These are phyloP conservation scores for Trichophyton schoenleinii DNA, from an alignment of 2,329 filamentous ascomycete genomes.

Conservation along the genomic window DNA sequence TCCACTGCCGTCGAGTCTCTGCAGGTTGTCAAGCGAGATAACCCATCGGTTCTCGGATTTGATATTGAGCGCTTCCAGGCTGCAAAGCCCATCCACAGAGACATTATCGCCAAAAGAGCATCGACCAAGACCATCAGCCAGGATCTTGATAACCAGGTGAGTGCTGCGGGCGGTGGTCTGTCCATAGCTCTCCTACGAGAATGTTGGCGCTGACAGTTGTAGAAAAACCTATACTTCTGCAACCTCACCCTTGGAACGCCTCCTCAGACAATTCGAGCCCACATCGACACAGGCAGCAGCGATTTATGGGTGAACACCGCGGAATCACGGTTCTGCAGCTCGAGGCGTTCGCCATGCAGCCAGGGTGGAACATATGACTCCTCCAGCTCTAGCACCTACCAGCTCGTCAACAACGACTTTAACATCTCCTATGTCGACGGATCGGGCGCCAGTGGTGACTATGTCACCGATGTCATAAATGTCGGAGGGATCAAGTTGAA, in stretches of 20 bases:
- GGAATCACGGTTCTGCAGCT: conserved; percentile 47
- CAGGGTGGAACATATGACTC: conserved; percentile 55
- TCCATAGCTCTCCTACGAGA: background rate
- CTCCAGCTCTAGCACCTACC: conserved; percentile 62
- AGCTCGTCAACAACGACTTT: conserved; percentile 61
- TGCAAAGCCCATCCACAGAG: conserved; percentile 34
- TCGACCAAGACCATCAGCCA: conserved; percentile 34
- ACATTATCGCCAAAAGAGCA: conserved; percentile 31
- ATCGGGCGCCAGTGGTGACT: conserved; percentile 63
- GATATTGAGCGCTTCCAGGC: conserved; percentile 40
- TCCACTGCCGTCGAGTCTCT: conserved; percentile 14
- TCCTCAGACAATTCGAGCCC: conserved; percentile 41
- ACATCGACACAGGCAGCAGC: conserved; percentile 52
- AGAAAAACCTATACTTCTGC: conserved; percentile 46
- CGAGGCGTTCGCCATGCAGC: conserved; percentile 41
- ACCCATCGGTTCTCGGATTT: conserved; percentile 38
- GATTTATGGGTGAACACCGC: conserved; percentile 56
- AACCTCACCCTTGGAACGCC: conserved; percentile 48
- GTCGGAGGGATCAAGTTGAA: conserved; percentile 40
- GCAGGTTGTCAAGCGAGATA: conserved; percentile 22
- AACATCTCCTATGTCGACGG: conserved; percentile 83
- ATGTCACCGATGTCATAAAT: conserved; percentile 59
- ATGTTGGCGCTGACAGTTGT: background rate
- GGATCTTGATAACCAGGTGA: conserved; percentile 43
- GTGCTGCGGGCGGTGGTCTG: conserved; percentile 3